phyloP scores from a whole-genome alignment of 2,329 filamentous ascomycete species.

The Neurospora sp. region DNA sequence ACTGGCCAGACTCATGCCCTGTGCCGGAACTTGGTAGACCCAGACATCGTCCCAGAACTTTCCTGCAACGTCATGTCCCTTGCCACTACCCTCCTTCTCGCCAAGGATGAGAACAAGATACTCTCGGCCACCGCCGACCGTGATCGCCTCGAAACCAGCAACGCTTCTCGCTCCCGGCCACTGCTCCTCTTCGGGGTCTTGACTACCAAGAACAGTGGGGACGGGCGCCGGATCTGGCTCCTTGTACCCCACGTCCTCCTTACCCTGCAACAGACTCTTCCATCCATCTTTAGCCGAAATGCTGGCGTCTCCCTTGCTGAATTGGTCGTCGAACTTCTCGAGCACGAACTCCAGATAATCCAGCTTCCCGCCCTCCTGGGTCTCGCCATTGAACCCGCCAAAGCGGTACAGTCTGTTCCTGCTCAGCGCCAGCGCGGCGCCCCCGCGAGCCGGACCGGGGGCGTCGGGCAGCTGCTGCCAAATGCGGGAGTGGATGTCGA shows the following conservation, averaged over 20 bases:
- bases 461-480: slow-evolving; percentile 63
- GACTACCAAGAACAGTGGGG: slow-evolving; percentile 5
- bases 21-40: slow-evolving; percentile 51
- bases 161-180: slow-evolving; percentile 47
- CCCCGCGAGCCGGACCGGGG: slow-evolving; percentile 56
- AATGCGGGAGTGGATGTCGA: slow-evolving; percentile 50
- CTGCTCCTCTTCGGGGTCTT: slow-evolving; percentile 10
- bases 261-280: slow-evolving; percentile 35
- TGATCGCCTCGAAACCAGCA: slow-evolving; percentile 43
- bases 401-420: slow-evolving; percentile 63
- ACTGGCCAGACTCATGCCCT: slow-evolving; percentile 43
- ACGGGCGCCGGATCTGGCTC: slow-evolving; percentile 24
- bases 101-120: slow-evolving; percentile 54
- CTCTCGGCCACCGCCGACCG: slow-evolving; percentile 48
- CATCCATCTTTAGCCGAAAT: slow-evolving; percentile 42
- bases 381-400: slow-evolving; percentile 66
- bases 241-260: slow-evolving; percentile 18
- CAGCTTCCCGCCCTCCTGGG: slow-evolving; percentile 59
- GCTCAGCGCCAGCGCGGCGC: slow-evolving; percentile 55
- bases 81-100: slow-evolving; percentile 38
- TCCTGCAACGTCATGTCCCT: slow-evolving; percentile 40
- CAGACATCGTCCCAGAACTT: slow-evolving; percentile 52
- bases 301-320: slow-evolving; percentile 37
- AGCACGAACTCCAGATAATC: slow-evolving; percentile 53
- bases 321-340: slow-evolving; percentile 42